Evolutionary conservation across 2,329 filamentous ascomycete genomes (phyloP), one percentile per base, ranked within the genome.

Genomic region (Penicillium sp.): DNA sequence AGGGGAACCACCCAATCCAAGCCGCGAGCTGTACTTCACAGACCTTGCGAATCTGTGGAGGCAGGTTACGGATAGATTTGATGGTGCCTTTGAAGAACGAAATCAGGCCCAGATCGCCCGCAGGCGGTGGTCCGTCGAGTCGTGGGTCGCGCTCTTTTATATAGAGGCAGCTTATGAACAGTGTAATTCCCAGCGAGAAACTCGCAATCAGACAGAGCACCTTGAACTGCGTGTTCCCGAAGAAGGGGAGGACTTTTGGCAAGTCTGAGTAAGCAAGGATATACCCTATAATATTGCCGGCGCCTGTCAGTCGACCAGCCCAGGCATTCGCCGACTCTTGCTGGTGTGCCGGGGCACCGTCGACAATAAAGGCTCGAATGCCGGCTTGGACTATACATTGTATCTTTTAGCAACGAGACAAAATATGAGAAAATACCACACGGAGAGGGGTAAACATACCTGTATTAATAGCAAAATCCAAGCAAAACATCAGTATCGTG

Each of bases 1-100:
- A 91, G 1, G 92, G 92, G 66, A 97, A 97, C 84, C 93, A 97
- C 52, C 91, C 93, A 56, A 97, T 86, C 92, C 92, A 97, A 5
- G 91, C 90, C 59, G 87, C 92, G 64, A 93, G 85, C 69, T 94
- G 89, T 0, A 92, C 88, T 62, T 86, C 77, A 68, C 92, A 97
- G 38, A 97, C 90, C 61, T 84, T 87, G 60, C 82, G 82, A 62
- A 94, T 91, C 72, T 96, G 91, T 0, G 87, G 86, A 1, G 93
- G 92, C 6, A 97, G 79, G 40, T 86, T 83, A 65, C 82, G 84
- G 61, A 96, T 88, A 0, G 91, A 91, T 49, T 80, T 83, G 69
- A 88, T 87, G 2, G 96, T 85, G 64, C 85, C 83, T 62, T 79
- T 81, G 77, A 97, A 97, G 75, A 97, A 96, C 2, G 84, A 76